Evolutionary conservation across 176 grass and related monocot genomes (phyloP), one percentile per base, ranked within the genome.

Genomic region (Calamus simplicifolius): DNA sequence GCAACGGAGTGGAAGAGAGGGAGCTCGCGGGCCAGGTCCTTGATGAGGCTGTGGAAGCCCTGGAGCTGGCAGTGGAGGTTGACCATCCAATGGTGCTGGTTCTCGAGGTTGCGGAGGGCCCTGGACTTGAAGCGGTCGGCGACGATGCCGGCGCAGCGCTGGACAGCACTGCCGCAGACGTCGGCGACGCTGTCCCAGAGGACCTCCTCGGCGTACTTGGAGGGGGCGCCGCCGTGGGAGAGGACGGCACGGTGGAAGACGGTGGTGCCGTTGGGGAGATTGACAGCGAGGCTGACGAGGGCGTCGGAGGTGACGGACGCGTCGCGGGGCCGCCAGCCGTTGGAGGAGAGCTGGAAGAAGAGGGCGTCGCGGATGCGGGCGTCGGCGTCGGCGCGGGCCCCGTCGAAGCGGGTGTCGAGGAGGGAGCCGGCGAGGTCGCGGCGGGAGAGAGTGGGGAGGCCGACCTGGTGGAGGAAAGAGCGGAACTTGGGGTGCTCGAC

Each of bases 321-420:
- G 8, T 43, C 35, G 35, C 35, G 35, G 8, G 59, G 69, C 29
- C 52, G 81, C 80, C 87, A 79, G 4, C 91, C 86, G 56, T 90
- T 77, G 2, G 77, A 76, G 5, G 86, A 68, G 35, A 95, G 77
- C 82, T 96, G 91, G 65, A 96, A 96, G 86, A 96, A 96, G 1
- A 66, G 74, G 3, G 86, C 86, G 59, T 96, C 86, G 1, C 74
- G 74, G 27, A 96, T 56, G 55, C 86, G 74, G 23, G 86, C 91
- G 29, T 82, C 68, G 4, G 64, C 80, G 59, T 75, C 77, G 5
- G 74, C 26, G 18, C 68, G 61, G 0, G 86, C 83, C 75, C 79
- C 80, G 13, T 76, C 49, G 52, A 69, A 96, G 17, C 86, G 86
- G 13, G 77, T 28, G 49, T 90, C 77, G 27, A 90, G 83, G 35